Evolutionary conservation across 495 filamentous ascomycete species (phyloP), one percentile per base, ranked within the genome.

Genomic region (Hypoxylon lienhwacheense): DNA sequence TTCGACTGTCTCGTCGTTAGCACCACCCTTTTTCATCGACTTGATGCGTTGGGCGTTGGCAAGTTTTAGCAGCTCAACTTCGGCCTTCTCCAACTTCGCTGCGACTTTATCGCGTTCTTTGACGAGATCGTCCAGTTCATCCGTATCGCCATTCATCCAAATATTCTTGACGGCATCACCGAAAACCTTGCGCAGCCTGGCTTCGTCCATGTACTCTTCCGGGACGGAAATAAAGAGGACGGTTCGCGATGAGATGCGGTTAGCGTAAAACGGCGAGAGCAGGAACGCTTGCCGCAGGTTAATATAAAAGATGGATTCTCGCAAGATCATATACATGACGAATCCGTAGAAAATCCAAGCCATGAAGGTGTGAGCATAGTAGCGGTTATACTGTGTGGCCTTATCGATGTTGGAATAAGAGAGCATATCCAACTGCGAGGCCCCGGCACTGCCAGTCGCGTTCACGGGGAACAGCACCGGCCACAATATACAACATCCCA

Each of bases 261-360:
- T 87, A 39, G 90, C 82, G 69, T 96, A 92, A 20, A 89, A 76
- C 11, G 91, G 92, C 28, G 90, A 91, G 49, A 96, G 78, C 39
- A 93, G 77, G 73, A 95, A 96, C 1, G 95, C 93, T 76, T 98
- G 95, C 59, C 92, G 90, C 50, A 97, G 69, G 70, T 96, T 97
- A 80, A 96, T 88, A 70, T 88, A 96, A 80, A 82, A 97, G 68
- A 98, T 86, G 72, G 83, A 85, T 72, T 98, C 93, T 36, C 95
- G 83, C 53, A 91, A 87, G 53, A 98, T 84, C 68, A 91, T 84
- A 66, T 86, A 87, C 73, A 97, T 87, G 60, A 98, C 75, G 62
- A 97, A 93, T 36, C 82, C 82, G 52, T 91, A 84, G 67, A 90
- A 97, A 49, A 89, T 69, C 83, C 86, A 90, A 22, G 78, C 78